Evolutionary conservation across 371 early-diverging fungal species (phyloP), one percentile per base, ranked within the genome.

Genomic region (Coemansia sp.): DNA sequence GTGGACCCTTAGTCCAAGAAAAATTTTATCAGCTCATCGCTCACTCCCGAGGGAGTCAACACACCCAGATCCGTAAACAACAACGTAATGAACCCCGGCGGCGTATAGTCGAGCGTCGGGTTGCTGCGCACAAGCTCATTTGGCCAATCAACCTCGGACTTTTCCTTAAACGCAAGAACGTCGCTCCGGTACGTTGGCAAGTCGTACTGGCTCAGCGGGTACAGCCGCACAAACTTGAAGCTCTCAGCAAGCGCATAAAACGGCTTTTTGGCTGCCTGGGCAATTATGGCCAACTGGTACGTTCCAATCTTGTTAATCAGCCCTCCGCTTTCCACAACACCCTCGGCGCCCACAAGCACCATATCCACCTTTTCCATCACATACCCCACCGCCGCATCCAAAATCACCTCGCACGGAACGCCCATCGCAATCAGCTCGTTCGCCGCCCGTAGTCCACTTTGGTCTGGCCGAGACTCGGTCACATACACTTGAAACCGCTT

Each of bases 261-360:
- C n/a, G 97, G 97, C 77, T 92, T 94, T 60, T 90, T 88, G 29
- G 93, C 87, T 1, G 95, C 92, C 77, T 93, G 94, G 6, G 99
- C 97, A 13, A 96, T 91, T 9, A 98, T 82, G 7, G 97, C 94
- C 72, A 97, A 87, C 80, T 94, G 96, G 73, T 94, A 96, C 1
- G 74, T 65, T 26, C 79, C 79, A 69, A 91, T 89, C 82, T 93
- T 92, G 78, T 97, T 98, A 71, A 98, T 91, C 53, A 98, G 77
- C 5, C 99, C 99, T 29, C 99, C 99, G 73, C 95, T 98, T 81
- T 96, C 95, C 5, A 94, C 95, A 2, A 98, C 95, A 40, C 94
- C 99, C 82, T 98, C 99, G 12, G 97, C 99, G 7, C 99, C 99
- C 32, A 96, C 96, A 69, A 97, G 86, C 0, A 96, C 95, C 86